Percentiles rank a stretch among this genome's conserved stretches.
Conservation (phyloP, 1,139 yeast genomes). For the Geotrichum citri-aurantii region DNA sequence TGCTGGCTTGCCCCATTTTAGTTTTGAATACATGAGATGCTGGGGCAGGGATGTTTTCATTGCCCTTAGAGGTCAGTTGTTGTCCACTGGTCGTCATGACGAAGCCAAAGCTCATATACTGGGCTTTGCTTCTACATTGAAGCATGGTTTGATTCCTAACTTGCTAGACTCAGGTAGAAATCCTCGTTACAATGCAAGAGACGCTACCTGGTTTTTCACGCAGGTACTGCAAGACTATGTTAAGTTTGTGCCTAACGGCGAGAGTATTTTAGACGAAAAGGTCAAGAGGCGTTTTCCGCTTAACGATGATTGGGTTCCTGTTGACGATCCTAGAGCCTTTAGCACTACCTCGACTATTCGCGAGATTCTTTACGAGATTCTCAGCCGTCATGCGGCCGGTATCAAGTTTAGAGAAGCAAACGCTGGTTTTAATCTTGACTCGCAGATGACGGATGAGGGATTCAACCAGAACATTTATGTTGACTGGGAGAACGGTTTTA, state of each 20-base stretch:
- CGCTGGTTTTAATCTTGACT: conserved; percentile 82
- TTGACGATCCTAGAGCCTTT: conserved; percentile 70
- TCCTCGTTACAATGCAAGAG: conserved; percentile 94
- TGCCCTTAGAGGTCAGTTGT: conserved; percentile 71
- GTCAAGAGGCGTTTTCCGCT: conserved; percentile 83
- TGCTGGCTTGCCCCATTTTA: conserved; percentile 94
- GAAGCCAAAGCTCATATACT: conserved; percentile 79
- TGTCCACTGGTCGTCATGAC: conserved; percentile 70
- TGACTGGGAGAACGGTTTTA: conserved; percentile 84
- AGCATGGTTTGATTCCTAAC: conserved; percentile 94
- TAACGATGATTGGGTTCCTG: conserved; percentile 72
- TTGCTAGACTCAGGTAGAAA: conserved; percentile 86
- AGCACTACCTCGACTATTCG: conserved; percentile 60
- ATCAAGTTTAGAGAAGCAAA: conserved; percentile 89
- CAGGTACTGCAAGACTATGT: conserved; percentile 84
- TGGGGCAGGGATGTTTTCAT: conserved; percentile 98
- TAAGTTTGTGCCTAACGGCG: conserved; percentile 61
- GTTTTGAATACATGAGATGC: conserved; percentile 86
- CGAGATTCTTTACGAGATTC: conserved; percentile 76
- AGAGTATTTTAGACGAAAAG: conserved; percentile 56
- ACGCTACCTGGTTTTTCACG: conserved; percentile 92
- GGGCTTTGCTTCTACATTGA: conserved; percentile 83
- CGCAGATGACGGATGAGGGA: conserved; percentile 90
- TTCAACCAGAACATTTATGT: conserved; percentile 75
- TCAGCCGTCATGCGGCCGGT: conserved; percentile 81